Base-by-base conservation (phyloP, 2,329 filamentous ascomycete species). In the Aspergillus felis region DNA sequence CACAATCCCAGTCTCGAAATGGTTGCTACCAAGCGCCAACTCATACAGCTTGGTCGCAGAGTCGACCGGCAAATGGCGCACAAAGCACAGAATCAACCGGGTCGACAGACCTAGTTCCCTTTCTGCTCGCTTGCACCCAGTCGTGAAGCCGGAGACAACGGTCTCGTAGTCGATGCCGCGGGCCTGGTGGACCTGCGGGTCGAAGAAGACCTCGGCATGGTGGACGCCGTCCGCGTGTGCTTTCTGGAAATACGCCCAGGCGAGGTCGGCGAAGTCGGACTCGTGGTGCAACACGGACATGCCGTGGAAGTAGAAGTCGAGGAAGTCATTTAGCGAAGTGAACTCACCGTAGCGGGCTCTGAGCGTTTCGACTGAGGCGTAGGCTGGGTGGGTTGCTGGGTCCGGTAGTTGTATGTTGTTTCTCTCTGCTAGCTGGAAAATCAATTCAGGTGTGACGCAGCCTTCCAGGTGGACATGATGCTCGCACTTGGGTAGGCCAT, bases 391-490 rank as follows among this genome's bases (percentile, higher is more conserved):
- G 38, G 79, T 76, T 35, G 69, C 67, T 1, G 78, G 74, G 3
- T 72, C 59, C 3, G 85, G 85, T 3, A 92, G 80, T 2, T 77
- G 42, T 64, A 92, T 83, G 55, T 78, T 78, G 79, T 93, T 91
- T 67, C 83, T 83, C 38, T 76, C 70, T 5, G 90, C 87, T 4
- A 93, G 84, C 29, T 78, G 68, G 77, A 92, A 92, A 60, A 92
- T 83, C 42, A 91, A 79, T 55, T 81, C 76, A 1, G 89, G 88
- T 44, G 86, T 85, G 41, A 93, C 81, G 12, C 87, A 87, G 55
- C 90, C 90, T 74, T 92, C 89, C 35, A 93, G 81, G 70, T 93
- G 90, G 54, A 92, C 83, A 74, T 92, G 90, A 69, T 92, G 89
- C 72, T 93, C 90, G 75, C 87, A 90, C 78, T 92, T 92, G 61